A percentile compares a stretch with the other conserved stretches of the same genome.
Conservation (phyloP, 352 stramenopile species). For the Elongisporangium prolatum region DNA sequence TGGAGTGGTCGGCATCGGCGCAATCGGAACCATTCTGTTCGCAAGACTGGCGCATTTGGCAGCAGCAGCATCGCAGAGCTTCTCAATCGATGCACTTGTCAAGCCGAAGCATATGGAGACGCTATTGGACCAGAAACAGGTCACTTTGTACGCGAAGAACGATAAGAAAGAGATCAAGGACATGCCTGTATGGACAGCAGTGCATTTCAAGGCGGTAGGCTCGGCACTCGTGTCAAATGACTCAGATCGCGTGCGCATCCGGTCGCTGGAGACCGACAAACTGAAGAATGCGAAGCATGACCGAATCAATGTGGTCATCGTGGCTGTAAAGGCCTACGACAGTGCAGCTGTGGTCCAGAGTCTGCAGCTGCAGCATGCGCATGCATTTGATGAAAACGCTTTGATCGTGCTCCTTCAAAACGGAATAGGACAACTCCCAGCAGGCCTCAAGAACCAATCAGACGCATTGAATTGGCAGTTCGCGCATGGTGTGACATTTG, state of each 20-base stretch:
- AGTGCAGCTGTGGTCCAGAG: slow-evolving; percentile 30
- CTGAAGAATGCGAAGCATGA: slow-evolving; percentile 1
- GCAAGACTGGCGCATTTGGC: slow-evolving; percentile 34
- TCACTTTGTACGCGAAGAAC: slow-evolving; percentile 9
- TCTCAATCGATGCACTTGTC: slow-evolving; percentile 44
- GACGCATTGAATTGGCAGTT: slow-evolving; percentile 24
- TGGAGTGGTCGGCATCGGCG: slow-evolving; percentile 61
- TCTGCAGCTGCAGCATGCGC: slow-evolving; percentile 20
- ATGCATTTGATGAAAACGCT: slow-evolving; percentile 38
- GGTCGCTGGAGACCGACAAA: slow-evolving; percentile 17
- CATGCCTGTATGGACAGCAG: not conserved
- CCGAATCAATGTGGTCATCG: slow-evolving; percentile 47
- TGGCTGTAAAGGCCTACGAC: slow-evolving; percentile 71
- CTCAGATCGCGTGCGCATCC: slow-evolving; percentile 24
- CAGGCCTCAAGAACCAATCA: not conserved
- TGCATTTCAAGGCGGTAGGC: not conserved
- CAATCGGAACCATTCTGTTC: slow-evolving; percentile 76
- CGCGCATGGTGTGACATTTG: slow-evolving; percentile 60
- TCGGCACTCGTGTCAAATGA: slow-evolving; percentile 9
- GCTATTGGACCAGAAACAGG: slow-evolving; percentile 5
- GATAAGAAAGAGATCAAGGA: not conserved
- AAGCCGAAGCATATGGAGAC: slow-evolving; percentile 33
- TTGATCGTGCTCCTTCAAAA: slow-evolving; percentile 69
- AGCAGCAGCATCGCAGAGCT: not conserved
- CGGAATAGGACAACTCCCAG: slow-evolving; percentile 40